Evolutionary conservation across 352 stramenopile species (phyloP).

Genomic region (Phytophthora kernoviae): DNA sequence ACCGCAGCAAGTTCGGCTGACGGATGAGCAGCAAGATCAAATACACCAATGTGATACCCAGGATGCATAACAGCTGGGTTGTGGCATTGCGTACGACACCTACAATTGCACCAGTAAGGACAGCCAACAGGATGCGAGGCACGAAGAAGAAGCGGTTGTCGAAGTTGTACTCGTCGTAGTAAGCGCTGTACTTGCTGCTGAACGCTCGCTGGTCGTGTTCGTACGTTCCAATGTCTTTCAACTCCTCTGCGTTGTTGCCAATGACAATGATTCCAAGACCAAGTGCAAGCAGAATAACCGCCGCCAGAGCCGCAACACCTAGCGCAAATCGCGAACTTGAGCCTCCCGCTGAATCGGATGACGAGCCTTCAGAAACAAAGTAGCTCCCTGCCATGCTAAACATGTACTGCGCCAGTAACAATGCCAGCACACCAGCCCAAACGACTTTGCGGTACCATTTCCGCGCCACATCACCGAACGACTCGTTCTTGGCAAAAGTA

Average conservation of each 20-base stretch:
- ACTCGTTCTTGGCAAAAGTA: constrained; percentile 60
- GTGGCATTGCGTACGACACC: constrained; percentile 70
- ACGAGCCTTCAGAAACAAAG: constrained; percentile 54
- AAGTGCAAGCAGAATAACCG: constrained; percentile 58
- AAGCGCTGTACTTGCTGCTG: constrained; percentile 82
- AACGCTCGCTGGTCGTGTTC: constrained; percentile 82
- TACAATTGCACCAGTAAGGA: constrained; percentile 74
- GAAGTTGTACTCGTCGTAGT: constrained; percentile 92
- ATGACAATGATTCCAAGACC: constrained; percentile 76
- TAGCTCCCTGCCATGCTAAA: constrained; percentile 85
- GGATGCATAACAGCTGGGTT: constrained; percentile 75
- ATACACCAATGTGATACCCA: constrained; percentile 74
- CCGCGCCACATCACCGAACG: constrained; percentile 51
- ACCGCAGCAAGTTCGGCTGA: constrained; percentile 79
- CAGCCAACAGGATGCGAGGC: constrained; percentile 69
- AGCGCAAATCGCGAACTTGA: constrained; percentile 46
- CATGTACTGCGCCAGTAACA: constrained; percentile 87
- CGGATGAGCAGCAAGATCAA: constrained; percentile 68
- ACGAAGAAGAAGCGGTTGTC: constrained; percentile 91
- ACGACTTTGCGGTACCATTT: constrained; percentile 87
- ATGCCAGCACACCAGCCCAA: constrained; percentile 67
- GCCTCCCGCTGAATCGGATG: constrained; percentile 33
- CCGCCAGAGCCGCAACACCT: constrained; percentile 50
- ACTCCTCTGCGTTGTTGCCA: constrained; percentile 63
- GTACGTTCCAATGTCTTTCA: constrained; percentile 75